Conservation (phyloP, 2,329 filamentous ascomycete species). For the Tolypocladium ovalisporum region DNA sequence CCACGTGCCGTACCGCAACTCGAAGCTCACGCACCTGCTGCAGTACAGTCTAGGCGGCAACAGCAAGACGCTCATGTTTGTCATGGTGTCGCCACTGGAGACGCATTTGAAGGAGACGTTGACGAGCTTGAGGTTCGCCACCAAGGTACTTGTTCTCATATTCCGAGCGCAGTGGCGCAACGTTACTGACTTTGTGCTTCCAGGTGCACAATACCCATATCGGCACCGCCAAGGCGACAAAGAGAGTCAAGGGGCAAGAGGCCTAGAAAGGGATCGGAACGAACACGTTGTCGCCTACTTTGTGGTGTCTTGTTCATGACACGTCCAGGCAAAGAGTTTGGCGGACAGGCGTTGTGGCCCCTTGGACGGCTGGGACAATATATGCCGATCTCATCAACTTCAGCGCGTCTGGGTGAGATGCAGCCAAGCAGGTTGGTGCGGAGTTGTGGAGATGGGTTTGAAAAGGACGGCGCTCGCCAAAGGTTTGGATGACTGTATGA, state of each 20-base stretch:
- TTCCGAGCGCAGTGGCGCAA: background rate
- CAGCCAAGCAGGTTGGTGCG: background rate
- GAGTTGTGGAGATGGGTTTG: background rate
- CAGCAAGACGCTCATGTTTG: constrained; percentile 97
- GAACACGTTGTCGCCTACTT: background rate
- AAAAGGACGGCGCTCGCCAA: background rate
- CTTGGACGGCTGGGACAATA: background rate
- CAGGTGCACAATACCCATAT: constrained; percentile 84
- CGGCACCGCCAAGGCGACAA: constrained; percentile 71
- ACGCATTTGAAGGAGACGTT: constrained; percentile 86
- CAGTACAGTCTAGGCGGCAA: constrained; percentile 94
- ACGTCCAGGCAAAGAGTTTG: background rate
- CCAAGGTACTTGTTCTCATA: constrained; percentile 52
- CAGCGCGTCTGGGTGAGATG: background rate
- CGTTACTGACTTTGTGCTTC: background rate
- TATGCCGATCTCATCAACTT: background rate
- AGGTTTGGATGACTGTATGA: background rate
- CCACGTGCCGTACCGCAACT: constrained; percentile 91
- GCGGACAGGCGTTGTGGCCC: background rate
- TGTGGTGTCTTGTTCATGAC: background rate
- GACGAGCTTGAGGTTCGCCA: constrained; percentile 91
- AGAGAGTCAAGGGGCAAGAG: constrained; percentile 39
- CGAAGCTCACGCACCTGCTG: constrained; percentile 89
- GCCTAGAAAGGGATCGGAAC: constrained; percentile 7
- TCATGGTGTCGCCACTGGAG: constrained; percentile 91